phyloP scores from a whole-genome alignment of 176 grass and related monocot species.

The Coix lacrymajobi region DNA sequence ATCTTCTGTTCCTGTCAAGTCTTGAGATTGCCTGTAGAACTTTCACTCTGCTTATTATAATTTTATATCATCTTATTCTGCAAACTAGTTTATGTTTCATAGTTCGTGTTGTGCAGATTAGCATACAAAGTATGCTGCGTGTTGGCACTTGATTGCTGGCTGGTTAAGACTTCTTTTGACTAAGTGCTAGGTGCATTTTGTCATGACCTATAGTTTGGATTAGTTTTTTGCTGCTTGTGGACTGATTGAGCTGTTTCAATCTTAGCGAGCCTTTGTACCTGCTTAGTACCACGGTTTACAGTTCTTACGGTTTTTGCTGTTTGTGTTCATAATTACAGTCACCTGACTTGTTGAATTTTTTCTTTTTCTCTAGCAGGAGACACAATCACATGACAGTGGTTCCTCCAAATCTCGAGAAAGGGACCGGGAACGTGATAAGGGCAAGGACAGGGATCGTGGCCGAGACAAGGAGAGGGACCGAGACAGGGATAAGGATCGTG shows the following conservation, averaged over 20 bases:
- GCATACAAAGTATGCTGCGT: not conserved
- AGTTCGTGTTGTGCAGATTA: not conserved
- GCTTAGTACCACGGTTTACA: not conserved
- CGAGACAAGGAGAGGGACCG: slow-evolving; percentile 47
- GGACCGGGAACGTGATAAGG: slow-evolving; percentile 52
- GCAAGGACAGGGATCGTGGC: slow-evolving; percentile 50
- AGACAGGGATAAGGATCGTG: slow-evolving; percentile 46
- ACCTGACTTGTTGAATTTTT: not conserved
- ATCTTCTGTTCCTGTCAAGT: not conserved
- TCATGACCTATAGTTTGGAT: not conserved
- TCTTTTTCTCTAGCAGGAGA: slow-evolving; percentile 29
- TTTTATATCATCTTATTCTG: not conserved
- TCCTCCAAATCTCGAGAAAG: slow-evolving; percentile 79
- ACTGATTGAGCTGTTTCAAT: not conserved
- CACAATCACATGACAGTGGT: slow-evolving; percentile 47
- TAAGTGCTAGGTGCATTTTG: not conserved
- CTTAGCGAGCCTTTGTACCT: not conserved
- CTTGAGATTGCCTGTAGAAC: not conserved
- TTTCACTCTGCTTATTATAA: no score
- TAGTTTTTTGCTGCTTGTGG: not conserved
- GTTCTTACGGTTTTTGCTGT: not conserved
- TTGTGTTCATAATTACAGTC: not conserved
- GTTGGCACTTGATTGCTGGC: not conserved
- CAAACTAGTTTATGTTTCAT: not conserved
- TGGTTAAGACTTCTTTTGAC: not conserved